Conservation (phyloP, 345 rosid species). For the Erysimum cheiranthoides region DNA sequence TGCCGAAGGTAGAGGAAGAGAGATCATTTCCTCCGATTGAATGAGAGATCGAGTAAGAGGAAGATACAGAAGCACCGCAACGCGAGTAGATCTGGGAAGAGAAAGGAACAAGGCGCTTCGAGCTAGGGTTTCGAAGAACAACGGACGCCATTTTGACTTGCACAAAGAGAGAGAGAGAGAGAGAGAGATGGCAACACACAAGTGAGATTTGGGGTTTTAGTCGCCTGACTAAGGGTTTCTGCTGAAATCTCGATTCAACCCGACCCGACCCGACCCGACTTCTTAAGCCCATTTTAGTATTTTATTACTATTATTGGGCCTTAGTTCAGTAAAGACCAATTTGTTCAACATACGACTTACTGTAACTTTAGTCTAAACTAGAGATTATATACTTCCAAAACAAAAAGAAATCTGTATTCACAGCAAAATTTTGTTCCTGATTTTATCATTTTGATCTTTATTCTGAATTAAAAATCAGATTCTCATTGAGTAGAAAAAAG, state of each 20-base stretch:
- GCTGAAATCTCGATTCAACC: constrained; percentile 19
- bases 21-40: constrained; percentile 45
- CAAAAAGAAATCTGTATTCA: no score
- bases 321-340: neutral
- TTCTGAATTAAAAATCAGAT: no score
- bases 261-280: constrained; percentile 22
- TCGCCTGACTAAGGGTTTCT: constrained; percentile 44
- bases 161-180: neutral
- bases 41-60: constrained; percentile 46
- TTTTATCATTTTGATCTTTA: no score
- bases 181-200: constrained; percentile 3
- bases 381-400: no score
- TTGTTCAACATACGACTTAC: neutral
- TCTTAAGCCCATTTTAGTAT: constrained; percentile 17
- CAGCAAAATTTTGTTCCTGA: no score
- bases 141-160: constrained; percentile 50
- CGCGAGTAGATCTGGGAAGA: constrained; percentile 50
- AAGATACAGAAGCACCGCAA: constrained; percentile 39
- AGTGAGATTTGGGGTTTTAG: constrained; percentile 39
- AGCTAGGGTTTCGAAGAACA: constrained; percentile 51
- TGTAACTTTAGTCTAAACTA: no score
- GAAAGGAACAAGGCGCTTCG: constrained; percentile 50
- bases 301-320: constrained; percentile 27
- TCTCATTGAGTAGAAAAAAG: no score
- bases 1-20: constrained; percentile 35